These are phyloP conservation scores for Didymella segeticola DNA, from an alignment of 2,329 filamentous ascomycete genomes.

Conservation along the genomic window DNA sequence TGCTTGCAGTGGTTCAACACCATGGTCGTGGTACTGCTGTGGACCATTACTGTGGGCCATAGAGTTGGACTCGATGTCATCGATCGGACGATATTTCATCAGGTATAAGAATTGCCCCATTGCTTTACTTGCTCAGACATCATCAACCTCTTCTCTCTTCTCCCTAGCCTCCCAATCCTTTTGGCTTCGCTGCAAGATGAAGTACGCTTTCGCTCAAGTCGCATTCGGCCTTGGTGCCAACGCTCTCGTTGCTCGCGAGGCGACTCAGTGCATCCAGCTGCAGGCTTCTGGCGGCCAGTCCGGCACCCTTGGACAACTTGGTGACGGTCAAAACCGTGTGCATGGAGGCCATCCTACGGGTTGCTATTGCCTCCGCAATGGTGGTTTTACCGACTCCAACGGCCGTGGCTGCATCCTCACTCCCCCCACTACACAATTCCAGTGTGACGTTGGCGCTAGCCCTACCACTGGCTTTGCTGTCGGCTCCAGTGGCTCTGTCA, in stretches of 20 bases:
- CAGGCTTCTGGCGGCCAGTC: constrained; percentile 35
- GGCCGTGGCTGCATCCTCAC: constrained; percentile 70
- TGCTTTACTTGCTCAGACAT: background rate
- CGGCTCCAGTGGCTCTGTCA: constrained; percentile 59
- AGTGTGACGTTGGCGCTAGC: constrained; percentile 64
- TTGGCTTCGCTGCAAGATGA: constrained; percentile 25
- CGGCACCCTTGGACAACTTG: constrained; percentile 66
- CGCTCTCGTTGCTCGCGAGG: constrained; percentile 29
- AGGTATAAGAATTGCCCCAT: background rate
- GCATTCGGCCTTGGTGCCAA: constrained; percentile 31
- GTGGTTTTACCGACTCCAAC: constrained; percentile 60
- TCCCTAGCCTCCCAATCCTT: constrained; percentile 2
- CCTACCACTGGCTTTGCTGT: constrained; percentile 63
- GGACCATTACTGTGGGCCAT: background rate
- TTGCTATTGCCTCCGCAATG: constrained; percentile 62
- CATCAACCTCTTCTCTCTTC: background rate
- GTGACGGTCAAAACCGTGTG: constrained; percentile 68
- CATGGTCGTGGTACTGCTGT: background rate
- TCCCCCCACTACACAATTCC: constrained; percentile 64
- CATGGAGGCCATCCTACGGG: constrained; percentile 57
- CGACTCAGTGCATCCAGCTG: constrained; percentile 27
- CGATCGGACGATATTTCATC: background rate
- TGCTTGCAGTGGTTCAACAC: constrained; percentile 10
- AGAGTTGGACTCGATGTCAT: constrained; percentile 15
- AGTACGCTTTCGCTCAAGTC: constrained; percentile 29